A percentile compares a stretch with the other conserved stretches of the same genome.
Evolutionary conservation across 2,329 filamentous ascomycete species (phyloP).

Genomic region (Apiospora malaysiana): DNA sequence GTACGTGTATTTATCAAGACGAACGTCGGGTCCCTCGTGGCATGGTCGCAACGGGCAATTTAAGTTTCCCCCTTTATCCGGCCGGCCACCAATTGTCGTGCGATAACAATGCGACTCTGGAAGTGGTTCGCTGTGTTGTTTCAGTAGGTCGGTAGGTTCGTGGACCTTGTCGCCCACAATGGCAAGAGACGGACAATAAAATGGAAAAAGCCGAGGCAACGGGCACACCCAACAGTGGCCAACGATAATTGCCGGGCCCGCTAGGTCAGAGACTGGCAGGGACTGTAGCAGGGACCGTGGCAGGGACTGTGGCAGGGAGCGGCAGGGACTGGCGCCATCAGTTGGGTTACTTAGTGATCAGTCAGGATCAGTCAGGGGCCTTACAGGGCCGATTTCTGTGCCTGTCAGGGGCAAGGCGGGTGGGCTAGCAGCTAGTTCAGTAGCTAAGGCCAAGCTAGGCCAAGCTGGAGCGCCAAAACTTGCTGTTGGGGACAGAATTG

Average conservation of each 20-base stretch:
- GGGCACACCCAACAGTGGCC: background rate
- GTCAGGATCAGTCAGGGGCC: background rate
- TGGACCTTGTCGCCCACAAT: background rate
- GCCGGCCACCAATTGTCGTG: background rate
- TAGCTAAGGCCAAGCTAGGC: no score
- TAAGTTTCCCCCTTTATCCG: background rate
- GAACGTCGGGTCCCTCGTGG: background rate
- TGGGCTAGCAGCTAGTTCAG: no score
- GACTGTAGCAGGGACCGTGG: no score
- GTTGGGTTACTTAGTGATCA: no score
- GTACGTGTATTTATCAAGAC: background rate
- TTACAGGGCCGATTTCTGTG: no score
- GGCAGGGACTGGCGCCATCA: background rate
- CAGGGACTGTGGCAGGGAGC: no score
- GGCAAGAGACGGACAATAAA: background rate
- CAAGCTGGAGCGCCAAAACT: no score
- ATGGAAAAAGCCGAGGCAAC: conserved; percentile 7
- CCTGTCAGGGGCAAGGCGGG: no score
- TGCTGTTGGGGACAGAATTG: no score
- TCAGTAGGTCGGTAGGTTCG: background rate
- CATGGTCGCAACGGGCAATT: background rate
- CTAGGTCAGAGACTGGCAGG: background rate
- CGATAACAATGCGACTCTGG: background rate
- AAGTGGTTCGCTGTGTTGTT: background rate
- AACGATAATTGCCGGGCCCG: conserved; percentile 11